Percentiles rank a stretch among this genome's conserved stretches.
phyloP scores from a whole-genome alignment of 768 basidiomycete genomes.

The Lactarius tabidus region DNA sequence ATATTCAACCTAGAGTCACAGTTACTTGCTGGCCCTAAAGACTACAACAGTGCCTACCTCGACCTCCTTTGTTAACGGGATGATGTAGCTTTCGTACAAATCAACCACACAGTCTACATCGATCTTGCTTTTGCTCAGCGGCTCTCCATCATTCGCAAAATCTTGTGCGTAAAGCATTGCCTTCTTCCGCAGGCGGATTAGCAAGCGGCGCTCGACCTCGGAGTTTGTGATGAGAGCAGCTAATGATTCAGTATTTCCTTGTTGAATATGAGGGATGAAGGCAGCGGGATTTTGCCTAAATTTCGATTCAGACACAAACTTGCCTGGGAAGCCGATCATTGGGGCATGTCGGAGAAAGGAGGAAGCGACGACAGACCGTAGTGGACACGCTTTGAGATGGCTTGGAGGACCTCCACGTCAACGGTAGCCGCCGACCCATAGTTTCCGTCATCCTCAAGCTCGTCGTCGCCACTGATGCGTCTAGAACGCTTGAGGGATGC shows the following conservation, averaged over 20 bases:
- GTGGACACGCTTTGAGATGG: constrained; percentile 97
- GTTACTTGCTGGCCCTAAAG: background rate
- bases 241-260: constrained; percentile 70
- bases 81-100: constrained; percentile 92
- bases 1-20: constrained; percentile 76
- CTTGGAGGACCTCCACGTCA: constrained; percentile 94
- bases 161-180: constrained; percentile 74
- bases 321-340: constrained; percentile 50
- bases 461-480: constrained; percentile 62
- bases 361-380: constrained; percentile 60
- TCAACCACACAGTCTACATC: constrained; percentile 91
- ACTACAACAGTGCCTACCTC: constrained; percentile 57
- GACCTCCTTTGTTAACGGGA: constrained; percentile 96
- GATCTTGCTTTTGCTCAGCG: constrained; percentile 55
- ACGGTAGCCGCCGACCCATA: constrained; percentile 94
- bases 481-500: constrained; percentile 60
- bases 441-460: constrained; percentile 92
- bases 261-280: constrained; percentile 89
- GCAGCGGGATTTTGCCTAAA: constrained; percentile 81
- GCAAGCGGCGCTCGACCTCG: constrained; percentile 83
- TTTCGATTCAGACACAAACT: constrained; percentile 98
- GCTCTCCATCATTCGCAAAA: constrained; percentile 65
- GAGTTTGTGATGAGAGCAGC: constrained; percentile 95
- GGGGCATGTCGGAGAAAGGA: constrained; percentile 6
- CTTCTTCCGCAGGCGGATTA: constrained; percentile 84